A percentile compares a stretch with the other conserved stretches of the same genome.
Evolutionary conservation across 1,284 basidiomycete genomes (phyloP).

Genomic region (Acaromyces ingoldii): DNA sequence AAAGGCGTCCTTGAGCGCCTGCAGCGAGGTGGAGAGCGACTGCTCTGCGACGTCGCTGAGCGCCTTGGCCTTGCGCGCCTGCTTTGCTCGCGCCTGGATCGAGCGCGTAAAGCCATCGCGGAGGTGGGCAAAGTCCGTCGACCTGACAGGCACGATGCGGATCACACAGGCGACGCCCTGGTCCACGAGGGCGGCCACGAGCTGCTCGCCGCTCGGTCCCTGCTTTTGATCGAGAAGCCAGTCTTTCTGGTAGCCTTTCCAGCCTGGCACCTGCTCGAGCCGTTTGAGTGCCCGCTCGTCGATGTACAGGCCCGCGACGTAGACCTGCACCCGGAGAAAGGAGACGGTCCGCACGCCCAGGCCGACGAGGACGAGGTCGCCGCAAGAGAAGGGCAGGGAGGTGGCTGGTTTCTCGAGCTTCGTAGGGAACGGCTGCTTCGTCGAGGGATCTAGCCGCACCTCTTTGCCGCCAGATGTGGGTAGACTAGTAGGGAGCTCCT

Average conservation of each 20-base stretch:
- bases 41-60: conserved; percentile 12
- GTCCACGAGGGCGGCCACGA: conserved; percentile 21
- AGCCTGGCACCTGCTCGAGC: conserved; percentile 10
- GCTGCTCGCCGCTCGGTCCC: conserved; percentile 16
- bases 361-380: conserved; percentile 64
- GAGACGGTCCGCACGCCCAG: conserved; percentile 76
- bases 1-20: conserved; percentile 54
- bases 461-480: too few species aligned
- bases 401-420: conserved; percentile 16
- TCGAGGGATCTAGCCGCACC: conserved; percentile 18
- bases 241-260: not conserved
- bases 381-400: not conserved
- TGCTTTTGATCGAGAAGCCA: not conserved
- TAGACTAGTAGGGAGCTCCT: too few species aligned
- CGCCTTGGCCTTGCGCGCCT: conserved; percentile 49
- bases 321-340: conserved; percentile 74
- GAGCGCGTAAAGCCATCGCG: conserved; percentile 76
- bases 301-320: conserved; percentile 79
- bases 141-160: conserved; percentile 65
- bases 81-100: conserved; percentile 63
- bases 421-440: conserved; percentile 18
- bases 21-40: conserved; percentile 48
- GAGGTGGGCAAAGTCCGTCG: conserved; percentile 73
- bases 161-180: conserved; percentile 23
- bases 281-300: conserved; percentile 56